phyloP scores from a whole-genome alignment of 331 rosid species.

The Malus hybrid region DNA sequence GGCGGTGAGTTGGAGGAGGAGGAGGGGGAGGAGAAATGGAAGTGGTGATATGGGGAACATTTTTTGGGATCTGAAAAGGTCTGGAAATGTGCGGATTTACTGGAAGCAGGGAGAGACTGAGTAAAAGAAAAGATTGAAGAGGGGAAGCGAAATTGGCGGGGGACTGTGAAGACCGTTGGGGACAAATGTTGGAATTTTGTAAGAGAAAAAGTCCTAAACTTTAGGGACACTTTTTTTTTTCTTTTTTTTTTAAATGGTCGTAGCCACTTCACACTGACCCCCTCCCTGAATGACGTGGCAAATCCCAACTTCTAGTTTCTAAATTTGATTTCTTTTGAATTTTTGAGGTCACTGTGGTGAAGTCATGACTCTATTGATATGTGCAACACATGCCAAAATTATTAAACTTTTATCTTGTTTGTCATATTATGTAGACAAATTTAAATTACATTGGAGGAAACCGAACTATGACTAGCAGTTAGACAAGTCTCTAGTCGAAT shows the following conservation, averaged over 20 bases:
- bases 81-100: constrained; percentile 27
- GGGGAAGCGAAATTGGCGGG: constrained; percentile 22
- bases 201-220: constrained; percentile 9
- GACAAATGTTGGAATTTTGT: constrained; percentile 20
- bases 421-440: too few species aligned
- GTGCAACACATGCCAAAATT: not conserved
- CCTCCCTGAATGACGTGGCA: not conserved
- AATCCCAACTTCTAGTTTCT: not conserved
- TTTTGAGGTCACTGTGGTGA: not conserved
- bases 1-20: not conserved
- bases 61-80: constrained; percentile 19
- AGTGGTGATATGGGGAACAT: constrained; percentile 13
- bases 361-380: not conserved
- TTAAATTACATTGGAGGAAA: too few species aligned
- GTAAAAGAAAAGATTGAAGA: constrained; percentile 29
- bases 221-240: constrained; percentile 12
- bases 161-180: constrained; percentile 25
- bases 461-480: too few species aligned
- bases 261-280: not conserved
- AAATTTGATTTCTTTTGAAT: not conserved
- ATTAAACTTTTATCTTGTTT: not conserved
- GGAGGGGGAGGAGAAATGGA: not conserved
- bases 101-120: constrained; percentile 32
- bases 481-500: too few species aligned
- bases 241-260: not conserved